Percentiles rank a stretch among this genome's conserved stretches.
Evolutionary conservation across 345 rosid species (phyloP).

Genomic region (Dimocarpus longan): DNA sequence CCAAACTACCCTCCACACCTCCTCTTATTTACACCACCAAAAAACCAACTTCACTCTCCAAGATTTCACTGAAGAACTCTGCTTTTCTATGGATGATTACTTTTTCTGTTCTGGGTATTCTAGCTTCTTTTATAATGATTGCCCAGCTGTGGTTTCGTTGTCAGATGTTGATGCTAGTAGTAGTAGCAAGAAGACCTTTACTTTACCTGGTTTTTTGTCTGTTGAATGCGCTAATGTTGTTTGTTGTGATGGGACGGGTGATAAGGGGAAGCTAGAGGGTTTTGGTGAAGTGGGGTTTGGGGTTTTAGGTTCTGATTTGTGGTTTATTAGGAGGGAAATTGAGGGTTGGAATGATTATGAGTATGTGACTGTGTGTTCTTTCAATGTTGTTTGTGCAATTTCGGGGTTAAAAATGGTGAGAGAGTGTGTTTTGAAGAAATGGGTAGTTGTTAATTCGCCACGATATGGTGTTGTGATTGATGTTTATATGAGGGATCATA

Average conservation of each 20-base stretch:
- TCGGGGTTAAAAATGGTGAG: constrained; percentile 31
- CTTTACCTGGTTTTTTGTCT: constrained; percentile 59
- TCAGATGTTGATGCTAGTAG: constrained; percentile 32
- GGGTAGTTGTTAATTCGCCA: constrained; percentile 68
- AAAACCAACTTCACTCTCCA: constrained; percentile 18
- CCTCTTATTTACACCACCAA: constrained; percentile 15
- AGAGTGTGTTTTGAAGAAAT: constrained; percentile 43
- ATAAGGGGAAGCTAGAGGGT: constrained; percentile 3
- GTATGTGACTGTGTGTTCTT: constrained; percentile 53
- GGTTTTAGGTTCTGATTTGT: constrained; percentile 66
- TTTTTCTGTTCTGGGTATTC: constrained; percentile 36
- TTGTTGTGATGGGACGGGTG: constrained; percentile 27
- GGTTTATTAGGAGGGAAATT: constrained; percentile 55
- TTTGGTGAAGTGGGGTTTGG: constrained; percentile 24
- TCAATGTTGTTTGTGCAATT: constrained; percentile 46
- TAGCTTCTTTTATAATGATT: constrained; percentile 61
- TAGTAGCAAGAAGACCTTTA: constrained; percentile 28
- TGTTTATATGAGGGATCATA: constrained; percentile 66
- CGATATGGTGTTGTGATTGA: constrained; percentile 68
- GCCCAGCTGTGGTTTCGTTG: constrained; percentile 65
- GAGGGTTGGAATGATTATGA: constrained; percentile 75
- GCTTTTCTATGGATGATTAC: constrained; percentile 58
- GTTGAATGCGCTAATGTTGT: constrained; percentile 55
- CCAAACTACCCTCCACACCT: constrained; percentile 45
- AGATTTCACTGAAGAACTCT: constrained; percentile 32